Percentiles rank a stretch among this genome's conserved stretches.
Evolutionary conservation across 257 asterid genomes (phyloP).

Genomic region (Lavandula angustifolia): DNA sequence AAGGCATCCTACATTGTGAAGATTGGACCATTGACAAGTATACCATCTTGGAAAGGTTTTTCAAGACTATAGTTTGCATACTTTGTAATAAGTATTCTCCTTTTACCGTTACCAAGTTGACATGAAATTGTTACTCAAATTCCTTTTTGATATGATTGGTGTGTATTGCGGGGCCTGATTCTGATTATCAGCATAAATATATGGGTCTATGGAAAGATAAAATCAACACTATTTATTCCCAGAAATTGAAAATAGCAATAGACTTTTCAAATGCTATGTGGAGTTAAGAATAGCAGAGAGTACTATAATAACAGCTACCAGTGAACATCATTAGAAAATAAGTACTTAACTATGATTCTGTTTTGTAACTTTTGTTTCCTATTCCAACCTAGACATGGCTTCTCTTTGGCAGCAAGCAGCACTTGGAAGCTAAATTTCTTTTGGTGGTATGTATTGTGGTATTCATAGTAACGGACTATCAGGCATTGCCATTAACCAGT

Average conservation of each 20-base stretch:
- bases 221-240: background rate
- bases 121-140: slow-evolving; percentile 18
- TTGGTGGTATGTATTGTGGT: too few relatives aligned
- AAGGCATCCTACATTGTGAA: slow-evolving; percentile 30
- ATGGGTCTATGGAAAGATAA: slow-evolving; percentile 2
- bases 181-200: background rate
- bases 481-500: too few relatives aligned
- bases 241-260: background rate
- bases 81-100: slow-evolving; percentile 23
- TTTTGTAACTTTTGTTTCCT: too few relatives aligned
- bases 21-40: slow-evolving; percentile 28
- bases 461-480: too few relatives aligned
- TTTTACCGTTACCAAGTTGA: slow-evolving; percentile 28
- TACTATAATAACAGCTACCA: too few relatives aligned
- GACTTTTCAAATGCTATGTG: too few relatives aligned
- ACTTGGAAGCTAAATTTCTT: too few relatives aligned
- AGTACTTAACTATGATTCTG: too few relatives aligned
- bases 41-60: slow-evolving; percentile 24
- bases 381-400: too few relatives aligned
- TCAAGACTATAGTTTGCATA: slow-evolving; percentile 20
- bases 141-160: slow-evolving; percentile 12
- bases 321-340: too few relatives aligned
- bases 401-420: too few relatives aligned
- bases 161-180: background rate
- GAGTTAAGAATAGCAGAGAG: too few relatives aligned